Evolutionary conservation across 768 basidiomycete species (phyloP), one percentile per base, ranked within the genome.

Genomic region (Rubroboletus satanas): DNA sequence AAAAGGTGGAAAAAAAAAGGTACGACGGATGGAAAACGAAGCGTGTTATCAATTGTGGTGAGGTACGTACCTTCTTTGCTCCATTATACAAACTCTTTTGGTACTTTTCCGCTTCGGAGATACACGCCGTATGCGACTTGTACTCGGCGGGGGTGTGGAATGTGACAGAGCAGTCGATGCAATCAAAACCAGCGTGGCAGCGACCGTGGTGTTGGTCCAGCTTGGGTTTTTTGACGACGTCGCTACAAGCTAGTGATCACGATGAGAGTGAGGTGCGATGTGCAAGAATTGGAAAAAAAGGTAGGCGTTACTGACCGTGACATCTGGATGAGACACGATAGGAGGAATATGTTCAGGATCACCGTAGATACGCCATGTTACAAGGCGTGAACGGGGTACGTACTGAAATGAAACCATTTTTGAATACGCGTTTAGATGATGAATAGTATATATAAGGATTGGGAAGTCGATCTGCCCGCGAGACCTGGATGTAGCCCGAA

Each of bases 141-240:
- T 84, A 96, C 56, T 93, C 83, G 9, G 77, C 76, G 3, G 90
- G 89, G 7, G 80, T 79, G 26, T 81, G 74, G 73, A 96, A 97
- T 0, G 89, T 88, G 47, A 79, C 87, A n/a, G 84, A 87, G 71
- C 93, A 97, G 66, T 97, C 93, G 66, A 93, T 83, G 66, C 90
- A 91, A 63, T 88, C 88, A 62, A 90, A 88, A 7, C 85, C 81
- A 2, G 80, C 62, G 52, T 83, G 74, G 64, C 89, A 93, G 43
- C 79, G 74, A 29, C 64, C 67, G 45, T 68, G 60, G 64, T 96
- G 93, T 66, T 86, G 82, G 70, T 96, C 92, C 1, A 97, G 80
- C 70, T 94, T 93, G 12, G 94, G 94, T 65, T 97, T 97, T 72
- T 93, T 97, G 29, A 96, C 85, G 10, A 92, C 86, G 61, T 97